Evolutionary conservation across 1,139 yeast species (phyloP).

Genomic region (Debaryomycetaceae sp.): DNA sequence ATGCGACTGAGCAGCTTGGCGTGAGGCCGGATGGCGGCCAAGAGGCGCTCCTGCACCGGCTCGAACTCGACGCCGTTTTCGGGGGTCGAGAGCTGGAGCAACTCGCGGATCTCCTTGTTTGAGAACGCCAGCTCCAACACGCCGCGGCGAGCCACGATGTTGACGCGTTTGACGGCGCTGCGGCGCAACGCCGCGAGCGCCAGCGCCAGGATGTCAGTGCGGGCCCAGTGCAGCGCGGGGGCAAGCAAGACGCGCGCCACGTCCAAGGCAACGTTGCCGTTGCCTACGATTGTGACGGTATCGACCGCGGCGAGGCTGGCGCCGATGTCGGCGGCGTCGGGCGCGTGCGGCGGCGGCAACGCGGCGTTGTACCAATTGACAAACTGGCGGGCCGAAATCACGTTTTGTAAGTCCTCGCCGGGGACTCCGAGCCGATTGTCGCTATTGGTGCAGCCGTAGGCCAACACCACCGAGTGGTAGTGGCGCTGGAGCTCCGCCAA

Average conservation of each 20-base stretch:
- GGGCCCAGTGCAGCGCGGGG: constrained; percentile 48
- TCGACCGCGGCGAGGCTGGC: constrained; percentile 57
- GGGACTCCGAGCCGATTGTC: constrained; percentile 57
- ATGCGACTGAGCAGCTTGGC: constrained; percentile 51
- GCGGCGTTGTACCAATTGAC: constrained; percentile 94
- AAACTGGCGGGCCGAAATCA: constrained; percentile 79
- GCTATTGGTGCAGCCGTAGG: constrained; percentile 72
- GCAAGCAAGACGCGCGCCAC: constrained; percentile 75
- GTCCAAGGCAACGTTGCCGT: constrained; percentile 97
- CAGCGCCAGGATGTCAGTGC: constrained; percentile 67
- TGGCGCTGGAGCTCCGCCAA: constrained; percentile 45
- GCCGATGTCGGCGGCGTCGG: too few relatives aligned
- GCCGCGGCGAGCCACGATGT: constrained; percentile 83
- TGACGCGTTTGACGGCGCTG: constrained; percentile 58
- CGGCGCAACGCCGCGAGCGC: constrained; percentile 53
- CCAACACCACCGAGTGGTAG: constrained; percentile 71
- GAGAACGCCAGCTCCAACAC: constrained; percentile 82
- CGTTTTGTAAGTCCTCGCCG: constrained; percentile 61
- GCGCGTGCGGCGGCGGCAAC: constrained; percentile 35
- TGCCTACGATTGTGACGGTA: constrained; percentile 81
- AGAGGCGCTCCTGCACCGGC: constrained; percentile 45
- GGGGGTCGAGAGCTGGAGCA: constrained; percentile 55
- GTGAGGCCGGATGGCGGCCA: constrained; percentile 36
- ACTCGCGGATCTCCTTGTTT: constrained; percentile 85
- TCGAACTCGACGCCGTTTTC: constrained; percentile 47